Base-by-base conservation (phyloP, 2,329 filamentous ascomycete genomes). In the Corynespora cassiicola region DNA sequence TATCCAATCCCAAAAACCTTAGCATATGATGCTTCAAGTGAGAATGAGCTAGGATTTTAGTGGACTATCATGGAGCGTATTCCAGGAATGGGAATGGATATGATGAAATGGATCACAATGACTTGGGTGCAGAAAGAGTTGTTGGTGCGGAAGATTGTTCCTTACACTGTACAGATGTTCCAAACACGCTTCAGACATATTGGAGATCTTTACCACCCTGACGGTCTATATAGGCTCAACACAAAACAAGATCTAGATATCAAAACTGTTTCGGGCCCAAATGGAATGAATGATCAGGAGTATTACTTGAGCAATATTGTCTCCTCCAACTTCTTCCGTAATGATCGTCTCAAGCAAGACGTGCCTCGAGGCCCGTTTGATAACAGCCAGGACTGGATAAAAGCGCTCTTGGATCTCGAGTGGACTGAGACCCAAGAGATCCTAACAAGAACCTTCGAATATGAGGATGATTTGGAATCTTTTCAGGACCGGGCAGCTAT, bases 41-140 rank as follows among this genome's bases (percentile, higher is more conserved):
- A 51, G 3, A 58, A 58, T 29, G 31, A 37, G 4, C 7, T 61
- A 7, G 45, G 53, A 4, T 52, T 45, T 29, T 57, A 63, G 39
- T 63, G 59, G 54, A 52, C 61, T 18, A 25, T 63, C 5, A 48
- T 58, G 45, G 42, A 54, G 18, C 46, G 38, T 21, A 34, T 61
- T 16, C 30, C 33, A 9, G 51, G 46, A 11, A 27, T 6, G 6
- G 4, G 21, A 11, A 29, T 33, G 10, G 19, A 11, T 1, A 14
- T 31, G 3, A n/a, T n/a, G n/a, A 18, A 18, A 15, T 35, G 30
- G 28, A 2, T 17, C n/a, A 8, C 39, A 2, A 35, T 56, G 36
- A 28, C 18, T 16, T 49, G 39, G 37, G 9, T 39, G 7, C 32
- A 44, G 27, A 49, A 52, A 24, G 26, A 49, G 16, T 9, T 41